A percentile compares a stretch with the other conserved stretches of the same genome.
phyloP scores from a whole-genome alignment of 148 eudicot genomes.

The Camellia sinensis region DNA sequence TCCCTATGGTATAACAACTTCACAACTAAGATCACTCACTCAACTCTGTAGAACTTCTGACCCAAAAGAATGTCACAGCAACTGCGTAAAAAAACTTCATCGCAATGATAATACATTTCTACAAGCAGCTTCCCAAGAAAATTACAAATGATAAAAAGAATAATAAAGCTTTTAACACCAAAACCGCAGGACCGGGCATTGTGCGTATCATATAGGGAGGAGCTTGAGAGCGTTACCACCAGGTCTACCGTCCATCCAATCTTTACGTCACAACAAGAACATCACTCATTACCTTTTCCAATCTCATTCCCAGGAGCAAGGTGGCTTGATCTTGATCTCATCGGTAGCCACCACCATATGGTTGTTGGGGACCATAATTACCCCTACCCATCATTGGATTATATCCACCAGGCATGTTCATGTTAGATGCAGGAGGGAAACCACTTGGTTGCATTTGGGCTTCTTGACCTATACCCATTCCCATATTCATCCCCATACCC shows the following conservation, averaged over 20 bases:
- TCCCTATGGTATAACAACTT: constrained; percentile 25
- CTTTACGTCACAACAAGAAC: neutral
- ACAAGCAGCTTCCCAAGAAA: constrained; percentile 16
- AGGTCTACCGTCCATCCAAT: neutral
- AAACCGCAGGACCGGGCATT: neutral
- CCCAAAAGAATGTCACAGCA: neutral
- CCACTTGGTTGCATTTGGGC: constrained; percentile 60
- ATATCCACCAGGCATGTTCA: constrained; percentile 58
- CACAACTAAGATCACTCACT: constrained; percentile 8
- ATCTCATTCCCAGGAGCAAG: neutral
- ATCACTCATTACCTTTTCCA: neutral
- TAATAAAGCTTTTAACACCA: constrained; percentile 4
- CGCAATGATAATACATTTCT: constrained; percentile 8
- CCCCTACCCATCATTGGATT: constrained; percentile 82
- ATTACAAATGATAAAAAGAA: constrained; percentile 2
- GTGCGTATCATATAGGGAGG: neutral
- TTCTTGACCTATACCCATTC: constrained; percentile 52
- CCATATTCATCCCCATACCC: constrained; percentile 19
- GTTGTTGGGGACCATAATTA: constrained; percentile 69
- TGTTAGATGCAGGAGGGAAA: constrained; percentile 46
- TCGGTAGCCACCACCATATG: constrained; percentile 42
- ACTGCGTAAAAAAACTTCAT: neutral
- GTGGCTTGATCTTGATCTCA: constrained; percentile 17
- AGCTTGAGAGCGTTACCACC: neutral
- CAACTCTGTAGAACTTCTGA: too few species aligned